Percentiles rank a stretch among this genome's conserved stretches.
Conservation (phyloP, 192 early-diverging fungal species). For the Geranomyces michiganensis region DNA sequence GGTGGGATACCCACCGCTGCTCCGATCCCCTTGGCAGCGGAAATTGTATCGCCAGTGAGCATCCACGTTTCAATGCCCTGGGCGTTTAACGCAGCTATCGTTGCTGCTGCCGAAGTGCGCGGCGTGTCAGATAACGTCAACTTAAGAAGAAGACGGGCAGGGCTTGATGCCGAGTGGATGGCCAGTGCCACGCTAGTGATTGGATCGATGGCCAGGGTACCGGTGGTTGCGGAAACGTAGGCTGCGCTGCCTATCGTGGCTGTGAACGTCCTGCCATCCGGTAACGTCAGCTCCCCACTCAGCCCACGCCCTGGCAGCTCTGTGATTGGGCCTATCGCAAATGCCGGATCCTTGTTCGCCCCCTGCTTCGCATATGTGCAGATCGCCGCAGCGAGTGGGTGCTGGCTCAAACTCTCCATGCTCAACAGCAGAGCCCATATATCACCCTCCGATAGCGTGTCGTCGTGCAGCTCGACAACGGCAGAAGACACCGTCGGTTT, state of each 20-base stretch:
- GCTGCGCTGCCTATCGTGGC: slow-evolving; percentile 59
- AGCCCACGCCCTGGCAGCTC: slow-evolving; percentile 74
- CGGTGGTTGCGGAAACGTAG: slow-evolving; percentile 55
- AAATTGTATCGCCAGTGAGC: slow-evolving; percentile 75
- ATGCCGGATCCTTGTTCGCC: background rate
- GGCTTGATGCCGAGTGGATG: slow-evolving; percentile 45
- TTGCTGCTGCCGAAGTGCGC: slow-evolving; percentile 58
- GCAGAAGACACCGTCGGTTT: slow-evolving; percentile 57
- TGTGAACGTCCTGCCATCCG: slow-evolving; percentile 28
- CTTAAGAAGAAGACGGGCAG: slow-evolving; percentile 54
- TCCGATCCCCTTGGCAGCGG: slow-evolving; percentile 67
- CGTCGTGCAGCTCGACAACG: background rate
- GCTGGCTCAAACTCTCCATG: slow-evolving; percentile 58
- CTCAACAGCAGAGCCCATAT: slow-evolving; percentile 36
- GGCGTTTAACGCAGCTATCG: slow-evolving; percentile 51
- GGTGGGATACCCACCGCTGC: slow-evolving; percentile 61
- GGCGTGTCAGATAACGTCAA: slow-evolving; percentile 67
- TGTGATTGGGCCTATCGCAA: slow-evolving; percentile 42
- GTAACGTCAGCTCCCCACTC: background rate
- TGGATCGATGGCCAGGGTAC: slow-evolving; percentile 53
- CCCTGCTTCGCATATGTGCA: slow-evolving; percentile 20
- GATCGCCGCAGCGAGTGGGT: slow-evolving; percentile 72
- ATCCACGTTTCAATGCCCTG: slow-evolving; percentile 73
- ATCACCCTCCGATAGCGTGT: slow-evolving; percentile 15
- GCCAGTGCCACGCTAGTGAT: slow-evolving; percentile 62